Base-by-base conservation (phyloP, 306 rosid species). In the Acmispon strigosus region DNA sequence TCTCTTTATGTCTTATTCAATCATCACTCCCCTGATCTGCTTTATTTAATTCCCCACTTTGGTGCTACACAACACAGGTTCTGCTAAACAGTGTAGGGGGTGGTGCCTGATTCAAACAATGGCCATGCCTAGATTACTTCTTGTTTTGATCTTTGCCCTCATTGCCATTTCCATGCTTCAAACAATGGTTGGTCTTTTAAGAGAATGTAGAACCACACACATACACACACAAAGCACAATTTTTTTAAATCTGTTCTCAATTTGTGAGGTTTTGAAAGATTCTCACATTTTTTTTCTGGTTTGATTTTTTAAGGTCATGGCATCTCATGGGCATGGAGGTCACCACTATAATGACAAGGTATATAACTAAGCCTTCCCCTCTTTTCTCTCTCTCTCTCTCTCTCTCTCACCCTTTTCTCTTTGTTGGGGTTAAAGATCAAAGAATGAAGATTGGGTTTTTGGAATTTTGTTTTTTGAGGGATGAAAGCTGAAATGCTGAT, bases 161-260 rank as follows among this genome's bases (percentile, higher is more conserved):
- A 60, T 92, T 72, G 83, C 84, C 58, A 48, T 83, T 78, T 85
- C 90, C 79, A 79, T 84, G 84, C 85, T 92, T 80, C 96, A 92
- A 75, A 76, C 87, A 15, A 2, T 62, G 87, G 97, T 92, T 29
- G 42, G 84, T 55, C 34, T 72, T 57, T 52, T 50, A 18, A 19
- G 13, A 19, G 29, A 50, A 64, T 19, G 42, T n/a, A 39, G 58
- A 69, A 41, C 4, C 4, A 27, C 32, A 27, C 32, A 27, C 32
- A 50, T 10, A 17, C 52, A 24, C 18, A 18, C 12, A 36, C 24
- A 34, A 39, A 7, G 15, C 27, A 10, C 59, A 19, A 67, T 41
- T 41, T 29, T 60, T 15, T 19, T 10, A 8, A 41, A 3, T 8
- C 2, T 72, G 13, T 61, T 44, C 2, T 72, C 0, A 32, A 16